These are phyloP conservation scores for Xerocomus brunneocitrinus DNA, from an alignment of 768 basidiomycete genomes.

Conservation along the genomic window DNA sequence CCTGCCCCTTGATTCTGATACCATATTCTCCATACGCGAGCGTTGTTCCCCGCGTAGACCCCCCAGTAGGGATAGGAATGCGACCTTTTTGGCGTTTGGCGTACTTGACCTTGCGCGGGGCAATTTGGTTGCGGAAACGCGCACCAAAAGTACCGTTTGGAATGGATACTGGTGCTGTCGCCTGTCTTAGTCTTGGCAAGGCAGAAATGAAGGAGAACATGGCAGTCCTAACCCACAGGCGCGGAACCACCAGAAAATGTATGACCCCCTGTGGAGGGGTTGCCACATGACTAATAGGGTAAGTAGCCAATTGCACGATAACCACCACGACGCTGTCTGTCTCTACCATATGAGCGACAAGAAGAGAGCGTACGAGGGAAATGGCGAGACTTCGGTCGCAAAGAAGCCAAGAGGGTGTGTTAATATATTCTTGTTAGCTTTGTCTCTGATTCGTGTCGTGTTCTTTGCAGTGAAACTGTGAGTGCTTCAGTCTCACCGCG, in stretches of 20 bases:
- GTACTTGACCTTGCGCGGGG: slow-evolving; percentile 79
- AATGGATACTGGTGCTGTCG: slow-evolving; percentile 5
- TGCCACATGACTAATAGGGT: not conserved
- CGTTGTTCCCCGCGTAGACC: slow-evolving; percentile 90
- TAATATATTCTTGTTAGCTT: not conserved
- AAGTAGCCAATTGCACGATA: not conserved
- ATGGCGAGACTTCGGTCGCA: slow-evolving; percentile 40
- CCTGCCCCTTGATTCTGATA: slow-evolving; percentile 79
- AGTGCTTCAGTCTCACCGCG: slow-evolving; percentile 41
- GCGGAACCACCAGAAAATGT: not conserved
- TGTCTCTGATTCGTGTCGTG: slow-evolving; percentile 10
- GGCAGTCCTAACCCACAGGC: not conserved
- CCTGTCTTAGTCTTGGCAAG: slow-evolving; percentile 13
- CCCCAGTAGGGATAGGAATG: slow-evolving; percentile 81
- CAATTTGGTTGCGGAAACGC: slow-evolving; percentile 56
- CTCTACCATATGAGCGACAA: slow-evolving; percentile 44
- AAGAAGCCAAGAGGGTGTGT: slow-evolving; percentile 68
- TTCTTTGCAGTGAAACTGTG: slow-evolving; percentile 56
- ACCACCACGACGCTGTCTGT: not conserved
- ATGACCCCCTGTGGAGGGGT: slow-evolving; percentile 23
- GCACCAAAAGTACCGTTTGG: slow-evolving; percentile 19
- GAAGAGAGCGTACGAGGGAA: slow-evolving; percentile 58
- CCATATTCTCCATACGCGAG: slow-evolving; percentile 92
- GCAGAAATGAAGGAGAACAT: slow-evolving; percentile 23
- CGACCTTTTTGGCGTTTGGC: slow-evolving; percentile 89